Percentiles rank a stretch among this genome's conserved stretches.
Evolutionary conservation across 192 early-diverging fungal species (phyloP).

Genomic region (Coemansia sp.): DNA sequence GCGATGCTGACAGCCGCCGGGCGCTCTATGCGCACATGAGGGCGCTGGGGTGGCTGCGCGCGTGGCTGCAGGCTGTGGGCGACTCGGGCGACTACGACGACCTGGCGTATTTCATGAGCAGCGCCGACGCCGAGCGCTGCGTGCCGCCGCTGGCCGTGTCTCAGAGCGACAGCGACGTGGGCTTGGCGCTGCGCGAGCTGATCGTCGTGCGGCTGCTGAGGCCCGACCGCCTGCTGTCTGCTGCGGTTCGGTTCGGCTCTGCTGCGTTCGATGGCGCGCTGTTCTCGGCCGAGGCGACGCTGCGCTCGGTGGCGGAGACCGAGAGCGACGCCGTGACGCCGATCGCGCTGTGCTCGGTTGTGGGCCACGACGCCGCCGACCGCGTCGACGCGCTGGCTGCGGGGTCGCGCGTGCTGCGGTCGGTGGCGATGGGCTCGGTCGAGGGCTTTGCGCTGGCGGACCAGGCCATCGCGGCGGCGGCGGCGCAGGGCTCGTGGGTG

Average conservation of each 20-base stretch:
- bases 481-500: conserved; percentile 90
- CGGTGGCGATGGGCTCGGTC: conserved; percentile 97
- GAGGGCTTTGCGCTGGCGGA: conserved; percentile 93
- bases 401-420: conserved; percentile 60
- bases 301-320: conserved; percentile 60
- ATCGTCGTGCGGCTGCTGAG: conserved; percentile 83
- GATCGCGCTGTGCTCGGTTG: conserved; percentile 87
- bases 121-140: conserved; percentile 28
- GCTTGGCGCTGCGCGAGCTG: conserved; percentile 74
- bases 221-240: conserved; percentile 84
- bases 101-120: conserved; percentile 28
- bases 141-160: conserved; percentile 30
- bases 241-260: conserved; percentile 71
- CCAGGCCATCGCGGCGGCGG: conserved; percentile 80
- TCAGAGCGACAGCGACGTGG: conserved; percentile 17
- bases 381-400: conserved; percentile 92
- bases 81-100: background rate
- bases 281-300: conserved; percentile 65
- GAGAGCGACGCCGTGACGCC: conserved; percentile 79
- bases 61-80: conserved; percentile 25
- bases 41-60: conserved; percentile 44
- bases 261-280: conserved; percentile 53
- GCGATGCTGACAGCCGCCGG: conserved; percentile 21
- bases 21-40: conserved; percentile 27
- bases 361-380: conserved; percentile 95